phyloP scores from a whole-genome alignment of 2,329 filamentous ascomycete genomes.

The Fusarium sp. region DNA sequence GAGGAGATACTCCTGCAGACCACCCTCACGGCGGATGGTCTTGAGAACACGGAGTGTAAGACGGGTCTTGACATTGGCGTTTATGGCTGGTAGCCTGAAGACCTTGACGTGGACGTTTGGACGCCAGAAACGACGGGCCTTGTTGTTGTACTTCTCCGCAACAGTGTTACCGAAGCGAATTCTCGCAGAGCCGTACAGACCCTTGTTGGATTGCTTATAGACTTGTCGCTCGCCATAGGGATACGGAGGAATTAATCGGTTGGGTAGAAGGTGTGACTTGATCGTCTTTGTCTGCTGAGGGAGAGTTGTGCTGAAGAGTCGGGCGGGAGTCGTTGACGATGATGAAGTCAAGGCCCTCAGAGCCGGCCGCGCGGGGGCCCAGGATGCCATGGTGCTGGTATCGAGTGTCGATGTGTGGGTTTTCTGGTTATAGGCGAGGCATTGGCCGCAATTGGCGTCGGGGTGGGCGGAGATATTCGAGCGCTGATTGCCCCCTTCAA shows the following conservation, averaged over 20 bases:
- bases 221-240: conserved; percentile 76
- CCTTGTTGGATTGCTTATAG: conserved; percentile 85
- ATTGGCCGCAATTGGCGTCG: conserved; percentile 44
- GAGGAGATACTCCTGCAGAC: conserved; percentile 91
- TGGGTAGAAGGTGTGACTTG: conserved; percentile 59
- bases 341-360: conserved; percentile 37
- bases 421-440: conserved; percentile 32
- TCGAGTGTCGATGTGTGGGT: neutral
- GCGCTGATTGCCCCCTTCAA: conserved; percentile 35
- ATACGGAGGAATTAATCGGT: conserved; percentile 71
- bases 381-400: conserved; percentile 40
- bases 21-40: conserved; percentile 86
- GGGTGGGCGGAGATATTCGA: conserved; percentile 10
- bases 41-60: conserved; percentile 77
- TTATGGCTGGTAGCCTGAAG: conserved; percentile 73
- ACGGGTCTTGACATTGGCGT: conserved; percentile 73
- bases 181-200: conserved; percentile 76
- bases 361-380: conserved; percentile 40
- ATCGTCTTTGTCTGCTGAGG: conserved; percentile 56
- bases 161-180: conserved; percentile 87
- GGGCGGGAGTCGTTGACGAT: conserved; percentile 30
- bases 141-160: conserved; percentile 75
- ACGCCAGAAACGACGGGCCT: conserved; percentile 79
- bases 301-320: conserved; percentile 56
- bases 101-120: conserved; percentile 79